A percentile compares a stretch with the other conserved stretches of the same genome.
Conservation (phyloP, 2,329 filamentous ascomycete genomes). For the Colletotrichum lupini region DNA sequence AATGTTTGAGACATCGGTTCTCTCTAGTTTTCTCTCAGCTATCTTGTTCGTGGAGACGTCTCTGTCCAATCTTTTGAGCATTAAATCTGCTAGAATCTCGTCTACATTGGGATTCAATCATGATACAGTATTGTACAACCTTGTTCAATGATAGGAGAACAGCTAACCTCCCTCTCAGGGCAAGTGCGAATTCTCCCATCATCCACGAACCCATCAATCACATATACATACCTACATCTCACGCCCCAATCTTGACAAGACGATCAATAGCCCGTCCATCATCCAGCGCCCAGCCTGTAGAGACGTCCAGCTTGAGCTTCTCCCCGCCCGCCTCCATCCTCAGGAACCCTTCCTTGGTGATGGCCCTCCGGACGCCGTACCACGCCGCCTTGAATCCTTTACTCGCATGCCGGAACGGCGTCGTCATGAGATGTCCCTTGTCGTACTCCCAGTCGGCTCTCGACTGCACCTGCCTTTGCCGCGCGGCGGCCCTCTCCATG, state of each 20-base stretch:
- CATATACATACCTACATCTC: not conserved
- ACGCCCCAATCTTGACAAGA: constrained; percentile 48
- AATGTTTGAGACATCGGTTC: too few relatives aligned
- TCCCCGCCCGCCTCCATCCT: constrained; percentile 59
- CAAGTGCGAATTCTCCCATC: not conserved
- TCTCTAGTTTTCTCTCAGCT: not conserved
- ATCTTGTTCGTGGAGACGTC: not conserved
- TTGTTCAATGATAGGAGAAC: not conserved
- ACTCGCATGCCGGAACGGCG: constrained; percentile 64
- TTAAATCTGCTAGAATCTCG: too few relatives aligned
- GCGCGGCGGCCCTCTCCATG: constrained; percentile 44
- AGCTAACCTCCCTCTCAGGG: not conserved
- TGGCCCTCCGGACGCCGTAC: constrained; percentile 58
- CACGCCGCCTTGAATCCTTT: constrained; percentile 55
- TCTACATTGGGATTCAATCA: not conserved
- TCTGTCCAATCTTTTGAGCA: not conserved
- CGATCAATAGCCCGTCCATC: constrained; percentile 68
- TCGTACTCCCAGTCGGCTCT: constrained; percentile 60
- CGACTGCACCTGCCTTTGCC: constrained; percentile 50
- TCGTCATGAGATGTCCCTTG: constrained; percentile 65
- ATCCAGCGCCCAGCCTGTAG: constrained; percentile 68
- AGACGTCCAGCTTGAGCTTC: constrained; percentile 68
- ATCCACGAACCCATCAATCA: not conserved
- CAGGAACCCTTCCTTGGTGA: constrained; percentile 68
- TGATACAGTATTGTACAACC: constrained; percentile 6